Evolutionary conservation across 805 yeast genomes (phyloP).

Genomic region (Cephaloascus albidus): DNA sequence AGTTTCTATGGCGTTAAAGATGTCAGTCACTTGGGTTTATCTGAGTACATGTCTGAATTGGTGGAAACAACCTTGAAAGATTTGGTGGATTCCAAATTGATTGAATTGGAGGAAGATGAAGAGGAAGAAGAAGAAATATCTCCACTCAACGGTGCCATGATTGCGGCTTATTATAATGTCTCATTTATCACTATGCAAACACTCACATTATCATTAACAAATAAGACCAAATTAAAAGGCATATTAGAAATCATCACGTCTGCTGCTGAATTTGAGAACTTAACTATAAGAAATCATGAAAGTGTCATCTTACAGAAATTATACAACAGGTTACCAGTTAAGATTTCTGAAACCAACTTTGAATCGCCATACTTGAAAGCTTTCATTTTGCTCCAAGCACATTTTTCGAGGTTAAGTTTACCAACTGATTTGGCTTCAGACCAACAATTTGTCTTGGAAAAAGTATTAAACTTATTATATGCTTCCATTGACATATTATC

Average conservation of each 20-base stretch:
- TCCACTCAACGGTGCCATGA: constrained; percentile 64
- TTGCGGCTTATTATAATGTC: constrained; percentile 65
- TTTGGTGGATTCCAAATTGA: constrained; percentile 46
- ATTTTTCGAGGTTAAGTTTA: constrained; percentile 56
- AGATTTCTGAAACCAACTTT: constrained; percentile 26
- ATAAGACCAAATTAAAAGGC: constrained; percentile 47
- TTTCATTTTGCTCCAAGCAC: constrained; percentile 71
- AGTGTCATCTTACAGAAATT: constrained; percentile 34
- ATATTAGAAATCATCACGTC: constrained; percentile 57
- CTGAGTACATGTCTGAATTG: constrained; percentile 75
- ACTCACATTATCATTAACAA: constrained; percentile 39
- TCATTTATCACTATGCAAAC: constrained; percentile 60
- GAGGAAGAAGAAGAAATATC: constrained; percentile 29
- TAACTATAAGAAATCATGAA: constrained; percentile 61
- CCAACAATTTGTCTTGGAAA: constrained; percentile 39
- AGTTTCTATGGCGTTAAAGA: constrained; percentile 78
- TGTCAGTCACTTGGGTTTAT: constrained; percentile 55
- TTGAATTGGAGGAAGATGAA: constrained; percentile 44
- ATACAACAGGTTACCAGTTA: constrained; percentile 56
- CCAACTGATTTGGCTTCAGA: constrained; percentile 58
- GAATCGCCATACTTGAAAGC: constrained; percentile 59
- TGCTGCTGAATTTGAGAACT: constrained; percentile 60
- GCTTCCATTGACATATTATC: constrained; percentile 72
- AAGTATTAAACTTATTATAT: constrained; percentile 41
- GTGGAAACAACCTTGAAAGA: constrained; percentile 67